Evolutionary conservation across 1,284 basidiomycete species (phyloP), one percentile per base, ranked within the genome.

Genomic region (Trichosporon sp.): DNA sequence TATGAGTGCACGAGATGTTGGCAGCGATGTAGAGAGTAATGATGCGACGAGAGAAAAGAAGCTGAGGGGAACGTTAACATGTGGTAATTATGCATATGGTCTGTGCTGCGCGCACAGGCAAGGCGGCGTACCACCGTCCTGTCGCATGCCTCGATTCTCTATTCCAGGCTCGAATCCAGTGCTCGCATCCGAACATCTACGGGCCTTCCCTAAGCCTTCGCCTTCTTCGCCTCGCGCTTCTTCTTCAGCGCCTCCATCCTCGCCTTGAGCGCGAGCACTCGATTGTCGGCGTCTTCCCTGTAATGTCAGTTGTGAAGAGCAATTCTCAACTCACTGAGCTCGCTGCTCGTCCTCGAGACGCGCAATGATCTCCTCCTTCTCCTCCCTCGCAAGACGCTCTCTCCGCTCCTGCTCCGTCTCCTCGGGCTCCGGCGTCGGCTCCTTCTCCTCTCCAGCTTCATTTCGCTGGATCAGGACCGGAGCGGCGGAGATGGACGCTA

Each of bases 261-360:
- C 32, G 76, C 77, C 74, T 84, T 84, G 65, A 85, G 73, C n/a
- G 76, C 73, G 14, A 74, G 70, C 1, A 85, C 84, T 32, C 84
- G 71, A 19, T 79, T 78, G 73, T 84, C 83, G 6, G 83, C 84
- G 63, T 85, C 84, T 68, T 85, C 84, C 72, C 83, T 84, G 71
- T 26, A 11, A 37, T 8, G 66, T 59, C 59, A 70, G 65, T 56
- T 59, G 46, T 56, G 43, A 19, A n/a, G 32, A 64, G 56, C 35
- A 38, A 31, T 3, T 14, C 35, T 46, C 26, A n/a, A 82, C 83
- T 79, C 70, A 84, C 83, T 85, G 84, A 31, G 83, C 84, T 46
- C 83, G 72, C 72, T 81, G 78, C 74, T 85, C 83, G 67, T 84
- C 84, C 68, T 83, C 81, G 38, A 85, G 70, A 11, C 84, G 70